Evolutionary conservation across 2,329 filamentous ascomycete genomes (phyloP), one percentile per base, ranked within the genome.

Genomic region (Mycogone perniciosa): DNA sequence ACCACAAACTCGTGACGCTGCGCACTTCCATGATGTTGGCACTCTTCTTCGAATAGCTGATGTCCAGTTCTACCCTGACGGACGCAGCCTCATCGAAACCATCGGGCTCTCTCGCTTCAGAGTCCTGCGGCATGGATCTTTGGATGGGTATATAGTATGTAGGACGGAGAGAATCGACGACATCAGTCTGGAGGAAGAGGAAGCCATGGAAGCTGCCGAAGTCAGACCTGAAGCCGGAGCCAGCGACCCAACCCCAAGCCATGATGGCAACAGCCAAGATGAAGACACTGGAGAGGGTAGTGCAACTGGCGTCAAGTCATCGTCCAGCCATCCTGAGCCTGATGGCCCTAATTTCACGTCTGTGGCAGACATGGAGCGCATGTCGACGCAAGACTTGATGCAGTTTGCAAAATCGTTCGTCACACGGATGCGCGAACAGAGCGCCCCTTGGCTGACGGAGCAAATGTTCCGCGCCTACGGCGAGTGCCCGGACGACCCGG

Each of bases 71-170:
- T 79, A 92, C 46, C 76, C 84, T 0, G 89, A 95, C 61, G 91
- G 90, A 0, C 83, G 89, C 34, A 95, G 88, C 60, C 74, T 95
- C 7, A 76, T 96, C 31, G 87, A 95, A 64, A 88, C 87, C 0
- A 76, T 81, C 2, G 91, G 91, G 0, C 65, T 88, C 1, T 88
- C 85, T 4, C 81, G 89, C 9, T 96, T 96, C 67, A 83, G 79
- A 34, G 82, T 95, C 5, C 69, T 82, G 11, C 76, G 79, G 2
- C 80, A 85, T 54, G 77, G 75, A 0, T 72, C 80, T 45, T 64
- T 86, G 7, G 89, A 96, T 62, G 89, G 88, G 0, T 96, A 96
- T 60, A 72, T 81, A 9, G 77, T 93, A 26, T 89, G 82, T n/a
- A 81, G 80, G 51, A 80, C 88, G 7, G 85, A 93, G 63, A 80